Evolutionary conservation across 352 stramenopile genomes (phyloP).

Genomic region (Phytopythium mirpurense): DNA sequence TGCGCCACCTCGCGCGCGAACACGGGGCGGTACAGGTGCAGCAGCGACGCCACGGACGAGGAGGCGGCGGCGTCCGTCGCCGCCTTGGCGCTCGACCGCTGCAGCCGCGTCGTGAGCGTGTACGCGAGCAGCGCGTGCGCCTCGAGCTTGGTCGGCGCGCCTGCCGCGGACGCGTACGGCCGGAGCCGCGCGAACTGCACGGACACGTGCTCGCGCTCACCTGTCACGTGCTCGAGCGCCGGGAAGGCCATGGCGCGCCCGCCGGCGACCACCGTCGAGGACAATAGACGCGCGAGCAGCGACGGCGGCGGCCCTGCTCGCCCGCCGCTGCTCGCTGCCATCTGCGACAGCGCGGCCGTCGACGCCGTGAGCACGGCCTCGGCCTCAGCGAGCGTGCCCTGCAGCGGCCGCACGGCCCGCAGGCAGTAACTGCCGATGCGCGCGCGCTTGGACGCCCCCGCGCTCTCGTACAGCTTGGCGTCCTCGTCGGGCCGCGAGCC

Average conservation of each 20-base stretch:
- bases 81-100: constrained; percentile 50
- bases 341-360: constrained; percentile 17
- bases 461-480: constrained; percentile 56
- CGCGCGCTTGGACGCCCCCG: constrained; percentile 7
- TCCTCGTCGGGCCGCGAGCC: constrained; percentile 38
- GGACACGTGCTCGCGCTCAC: constrained; percentile 54
- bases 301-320: constrained; percentile 19
- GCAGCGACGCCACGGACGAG: constrained; percentile 45
- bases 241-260: constrained; percentile 37
- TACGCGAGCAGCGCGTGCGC: constrained; percentile 61
- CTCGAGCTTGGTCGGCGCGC: constrained; percentile 19
- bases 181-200: constrained; percentile 48
- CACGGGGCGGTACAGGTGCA: constrained; percentile 59
- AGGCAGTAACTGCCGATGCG: constrained; percentile 25
- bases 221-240: constrained; percentile 48
- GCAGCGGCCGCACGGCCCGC: constrained; percentile 46
- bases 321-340: constrained; percentile 1
- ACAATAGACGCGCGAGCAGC: constrained; percentile 36
- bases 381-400: constrained; percentile 41
- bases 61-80: constrained; percentile 9
- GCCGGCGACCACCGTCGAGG: constrained; percentile 35
- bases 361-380: constrained; percentile 43
- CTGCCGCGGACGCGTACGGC: constrained; percentile 15
- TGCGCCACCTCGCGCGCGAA: constrained; percentile 23
- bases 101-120: constrained; percentile 49